Evolutionary conservation across 1,284 basidiomycete species (phyloP).

Genomic region (Xerocomus minutiporus): DNA sequence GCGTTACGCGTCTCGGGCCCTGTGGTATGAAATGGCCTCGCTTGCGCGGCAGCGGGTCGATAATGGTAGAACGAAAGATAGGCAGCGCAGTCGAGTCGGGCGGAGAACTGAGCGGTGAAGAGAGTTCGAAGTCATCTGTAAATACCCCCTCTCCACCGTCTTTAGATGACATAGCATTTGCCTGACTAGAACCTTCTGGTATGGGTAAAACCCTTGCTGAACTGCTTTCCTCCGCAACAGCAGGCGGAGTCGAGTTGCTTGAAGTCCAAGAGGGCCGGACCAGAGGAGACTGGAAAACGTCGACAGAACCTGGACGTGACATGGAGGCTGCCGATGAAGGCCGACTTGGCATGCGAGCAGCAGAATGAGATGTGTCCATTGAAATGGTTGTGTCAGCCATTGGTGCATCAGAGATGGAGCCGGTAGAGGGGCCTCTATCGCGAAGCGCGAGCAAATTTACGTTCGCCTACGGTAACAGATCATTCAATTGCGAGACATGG

Average conservation of each 20-base stretch:
- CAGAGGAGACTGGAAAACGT: neutral
- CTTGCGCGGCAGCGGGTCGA: slow-evolving; percentile 17
- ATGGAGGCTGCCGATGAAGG: no score
- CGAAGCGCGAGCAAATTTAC: neutral
- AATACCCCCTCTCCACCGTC: neutral
- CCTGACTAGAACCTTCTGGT: neutral
- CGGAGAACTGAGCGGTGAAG: neutral
- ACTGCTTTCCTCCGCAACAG: neutral
- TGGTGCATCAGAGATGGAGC: neutral
- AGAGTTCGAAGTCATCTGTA: neutral
- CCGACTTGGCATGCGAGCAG: no score
- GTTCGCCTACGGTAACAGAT: neutral
- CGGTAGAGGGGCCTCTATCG: neutral
- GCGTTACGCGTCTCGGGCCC: slow-evolving; percentile 22
- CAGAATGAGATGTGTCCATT: neutral
- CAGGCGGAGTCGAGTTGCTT: neutral
- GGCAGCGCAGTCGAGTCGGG: neutral
- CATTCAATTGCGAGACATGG: neutral
- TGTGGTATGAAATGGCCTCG: slow-evolving; percentile 7
- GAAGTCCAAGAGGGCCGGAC: neutral
- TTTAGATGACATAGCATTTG: neutral
- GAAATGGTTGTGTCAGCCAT: slow-evolving; percentile 4
- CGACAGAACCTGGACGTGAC: neutral
- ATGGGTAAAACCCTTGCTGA: neutral
- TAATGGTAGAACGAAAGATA: neutral